These are phyloP conservation scores for Hymenoscyphus repandus DNA, from an alignment of 2,329 filamentous ascomycete species.

Conservation along the genomic window DNA sequence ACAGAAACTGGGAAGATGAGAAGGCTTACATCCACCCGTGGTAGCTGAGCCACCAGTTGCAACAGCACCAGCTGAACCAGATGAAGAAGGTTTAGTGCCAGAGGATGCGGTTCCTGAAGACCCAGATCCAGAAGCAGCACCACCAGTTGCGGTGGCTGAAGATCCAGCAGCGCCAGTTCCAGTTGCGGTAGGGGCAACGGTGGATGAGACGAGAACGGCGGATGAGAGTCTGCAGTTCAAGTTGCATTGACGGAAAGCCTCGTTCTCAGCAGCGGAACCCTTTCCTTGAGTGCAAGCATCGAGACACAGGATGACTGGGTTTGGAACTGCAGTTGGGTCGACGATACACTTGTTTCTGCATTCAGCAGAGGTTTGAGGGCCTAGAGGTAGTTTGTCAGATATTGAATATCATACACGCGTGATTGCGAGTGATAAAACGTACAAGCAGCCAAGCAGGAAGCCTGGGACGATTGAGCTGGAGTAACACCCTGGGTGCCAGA, in stretches of 20 bases:
- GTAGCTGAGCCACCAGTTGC: neutral
- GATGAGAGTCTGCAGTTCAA: constrained; percentile 8
- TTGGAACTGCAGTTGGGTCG: constrained; percentile 3
- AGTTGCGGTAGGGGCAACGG: constrained; percentile 1
- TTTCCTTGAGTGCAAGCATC: constrained; percentile 13
- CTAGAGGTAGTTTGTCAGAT: constrained; percentile 4
- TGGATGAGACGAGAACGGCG: neutral
- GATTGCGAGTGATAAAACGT: neutral
- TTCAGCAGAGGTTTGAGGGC: constrained; percentile 1
- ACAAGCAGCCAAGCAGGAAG: constrained; percentile 14
- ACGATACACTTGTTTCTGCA: constrained; percentile 12
- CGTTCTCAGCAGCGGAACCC: constrained; percentile 15
- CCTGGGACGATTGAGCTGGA: constrained; percentile 13
- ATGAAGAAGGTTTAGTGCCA: neutral
- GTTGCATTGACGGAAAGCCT: constrained; percentile 12
- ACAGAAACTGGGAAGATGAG: neutral
- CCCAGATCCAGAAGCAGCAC: neutral
- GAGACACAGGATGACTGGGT: constrained; percentile 10
- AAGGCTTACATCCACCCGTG: neutral
- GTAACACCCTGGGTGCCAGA: constrained; percentile 2
- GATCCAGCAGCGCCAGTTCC: neutral
- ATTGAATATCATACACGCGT: neutral
- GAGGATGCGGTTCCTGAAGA: constrained; percentile 2
- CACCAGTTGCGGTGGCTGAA: neutral
- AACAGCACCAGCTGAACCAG: neutral